Base-by-base conservation (phyloP, 1,139 yeast species). In the Magnusiomyces fungicola region DNA sequence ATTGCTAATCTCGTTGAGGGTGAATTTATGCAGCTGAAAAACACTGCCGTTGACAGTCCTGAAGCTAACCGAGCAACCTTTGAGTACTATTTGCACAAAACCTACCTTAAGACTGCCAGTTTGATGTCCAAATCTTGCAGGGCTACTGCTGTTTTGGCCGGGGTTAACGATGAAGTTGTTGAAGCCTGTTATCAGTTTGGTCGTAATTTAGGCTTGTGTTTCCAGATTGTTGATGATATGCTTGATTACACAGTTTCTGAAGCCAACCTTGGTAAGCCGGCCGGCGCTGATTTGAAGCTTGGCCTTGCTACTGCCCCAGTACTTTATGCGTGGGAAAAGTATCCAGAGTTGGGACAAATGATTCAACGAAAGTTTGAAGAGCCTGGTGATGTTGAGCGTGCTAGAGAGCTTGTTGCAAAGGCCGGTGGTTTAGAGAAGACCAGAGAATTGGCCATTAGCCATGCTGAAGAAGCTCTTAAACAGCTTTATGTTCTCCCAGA, bases 261-360 rank as follows among this genome's bases (percentile, higher is more conserved):
- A 30, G 77, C 78, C 32, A 79, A 85, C 47, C 71, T 92, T 53
- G 98, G 98, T 38, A 92, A 92, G 66, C 98, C 98, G 12, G 83
- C 95, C 22, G 95, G 90, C 60, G 97, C 97, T 1, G 98, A 92
- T 68, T 75, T 92, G 58, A 82, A 90, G 65, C 74, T 92, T 45
- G 99, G 99, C 0, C 75, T 92, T 55, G 97, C 97, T 1, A 92
- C 99, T 1, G 97, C 97, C 0, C 99, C 99, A 2, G 90, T 92
- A 3, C 71, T 92, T 50, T 92, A 77, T 69, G 97, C 98, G 1
- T 92, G 98, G 98, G 81, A 79, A 61, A 80, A 83, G 63, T 80
- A 79, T 60, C 95, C 96, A 0, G 85, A 82, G 54, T 71, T 92
- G 49, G 97, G 97, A 1, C 81, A 79, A 30, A 69, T 90, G 63